phyloP scores from a whole-genome alignment of 176 grass and related monocot genomes.

The Rhipidocladum racemiflorum region DNA sequence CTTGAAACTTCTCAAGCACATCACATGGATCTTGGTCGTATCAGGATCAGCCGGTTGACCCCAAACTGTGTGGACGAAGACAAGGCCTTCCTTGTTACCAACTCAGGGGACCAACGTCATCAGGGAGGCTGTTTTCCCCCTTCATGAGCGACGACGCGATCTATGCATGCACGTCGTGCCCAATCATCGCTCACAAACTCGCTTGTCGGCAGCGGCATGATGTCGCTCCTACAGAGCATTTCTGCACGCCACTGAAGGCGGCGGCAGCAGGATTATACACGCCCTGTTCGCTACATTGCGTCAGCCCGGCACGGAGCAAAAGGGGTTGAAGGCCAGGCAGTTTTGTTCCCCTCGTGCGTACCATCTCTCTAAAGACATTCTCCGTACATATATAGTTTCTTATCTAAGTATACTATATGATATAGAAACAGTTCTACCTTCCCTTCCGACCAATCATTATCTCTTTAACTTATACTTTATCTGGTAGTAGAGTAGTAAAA shows the following conservation, averaged over 20 bases:
- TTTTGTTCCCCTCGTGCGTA: background rate
- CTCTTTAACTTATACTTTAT: too few relatives aligned
- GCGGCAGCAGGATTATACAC: background rate
- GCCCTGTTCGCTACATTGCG: conserved; percentile 8
- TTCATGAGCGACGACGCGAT: conserved; percentile 25
- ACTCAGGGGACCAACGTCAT: background rate
- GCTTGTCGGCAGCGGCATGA: conserved; percentile 22
- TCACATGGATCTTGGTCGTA: too few relatives aligned
- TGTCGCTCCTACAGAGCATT: background rate
- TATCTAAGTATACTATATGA: too few relatives aligned
- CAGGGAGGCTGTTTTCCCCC: background rate
- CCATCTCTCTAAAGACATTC: background rate
- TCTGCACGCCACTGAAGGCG: conserved; percentile 33
- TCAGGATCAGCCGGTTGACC: too few relatives aligned
- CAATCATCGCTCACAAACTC: background rate
- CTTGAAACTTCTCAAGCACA: too few relatives aligned
- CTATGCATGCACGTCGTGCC: conserved; percentile 7
- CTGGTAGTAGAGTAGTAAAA: too few relatives aligned
- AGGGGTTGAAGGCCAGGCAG: conserved; percentile 10
- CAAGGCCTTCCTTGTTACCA: background rate
- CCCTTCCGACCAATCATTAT: too few relatives aligned
- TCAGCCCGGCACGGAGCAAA: conserved; percentile 1
- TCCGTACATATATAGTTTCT: too few relatives aligned
- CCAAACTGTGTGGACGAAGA: background rate
- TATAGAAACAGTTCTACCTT: too few relatives aligned